Evolutionary conservation across 768 basidiomycete genomes (phyloP).

Genomic region (Dacryopinax spathularia): DNA sequence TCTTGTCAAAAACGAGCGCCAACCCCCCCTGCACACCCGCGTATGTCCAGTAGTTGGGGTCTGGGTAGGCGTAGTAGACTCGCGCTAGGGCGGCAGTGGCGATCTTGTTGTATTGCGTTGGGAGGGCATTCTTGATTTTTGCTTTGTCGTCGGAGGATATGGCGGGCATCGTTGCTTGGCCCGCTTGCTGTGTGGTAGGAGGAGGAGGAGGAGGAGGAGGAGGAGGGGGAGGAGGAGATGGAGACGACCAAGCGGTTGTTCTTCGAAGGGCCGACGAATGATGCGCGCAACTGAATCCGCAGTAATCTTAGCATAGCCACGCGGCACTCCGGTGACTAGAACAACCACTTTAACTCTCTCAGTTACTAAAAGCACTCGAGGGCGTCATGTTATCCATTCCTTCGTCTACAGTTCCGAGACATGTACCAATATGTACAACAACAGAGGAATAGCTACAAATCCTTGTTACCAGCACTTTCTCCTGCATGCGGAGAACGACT

Average conservation of each 20-base stretch:
- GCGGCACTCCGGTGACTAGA: no score
- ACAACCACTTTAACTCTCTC: no score
- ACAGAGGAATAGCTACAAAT: no score
- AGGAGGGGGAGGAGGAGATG: background rate
- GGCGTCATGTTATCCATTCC: no score
- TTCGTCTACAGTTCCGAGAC: no score
- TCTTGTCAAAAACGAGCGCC: slow-evolving; percentile 50
- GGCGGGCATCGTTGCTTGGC: slow-evolving; percentile 42
- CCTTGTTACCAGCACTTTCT: no score
- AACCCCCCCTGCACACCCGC: slow-evolving; percentile 77
- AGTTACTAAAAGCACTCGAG: no score
- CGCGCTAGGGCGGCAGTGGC: slow-evolving; percentile 66
- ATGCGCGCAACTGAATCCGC: background rate
- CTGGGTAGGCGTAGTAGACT: slow-evolving; percentile 79
- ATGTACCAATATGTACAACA: no score
- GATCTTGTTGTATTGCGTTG: slow-evolving; percentile 53
- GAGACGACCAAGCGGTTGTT: background rate
- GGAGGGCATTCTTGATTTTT: slow-evolving; percentile 51
- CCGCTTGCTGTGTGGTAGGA: background rate
- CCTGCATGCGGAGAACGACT: no score
- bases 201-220: background rate
- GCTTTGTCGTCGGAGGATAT: slow-evolving; percentile 62
- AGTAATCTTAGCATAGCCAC: background rate
- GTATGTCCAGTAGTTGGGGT: slow-evolving; percentile 68
- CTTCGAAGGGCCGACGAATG: background rate